phyloP scores from a whole-genome alignment of 2,329 filamentous ascomycete species.

The Aspergillus costaricaensis region DNA sequence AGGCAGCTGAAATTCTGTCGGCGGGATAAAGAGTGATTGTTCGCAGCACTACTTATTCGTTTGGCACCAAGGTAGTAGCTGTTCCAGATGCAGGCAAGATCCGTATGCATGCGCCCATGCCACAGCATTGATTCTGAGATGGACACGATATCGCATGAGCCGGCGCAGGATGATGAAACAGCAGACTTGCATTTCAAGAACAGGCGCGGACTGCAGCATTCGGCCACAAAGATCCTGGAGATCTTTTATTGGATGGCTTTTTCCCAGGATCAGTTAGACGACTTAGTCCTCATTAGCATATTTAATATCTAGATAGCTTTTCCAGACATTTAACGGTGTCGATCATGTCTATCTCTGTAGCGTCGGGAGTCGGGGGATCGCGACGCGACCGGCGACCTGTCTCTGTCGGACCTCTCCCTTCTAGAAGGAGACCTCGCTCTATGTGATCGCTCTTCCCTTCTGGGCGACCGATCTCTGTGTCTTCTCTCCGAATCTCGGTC shows the following conservation, averaged over 20 bases:
- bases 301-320: slow-evolving; percentile 3
- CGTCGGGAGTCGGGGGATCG: slow-evolving; percentile 32
- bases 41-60: slow-evolving; percentile 15
- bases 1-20: slow-evolving; percentile 29
- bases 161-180: background rate
- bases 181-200: background rate
- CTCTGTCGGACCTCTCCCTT: slow-evolving; percentile 31
- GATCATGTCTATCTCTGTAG: slow-evolving; percentile 35
- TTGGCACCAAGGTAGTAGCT: background rate
- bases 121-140: background rate
- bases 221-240: background rate
- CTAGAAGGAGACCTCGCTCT: slow-evolving; percentile 29
- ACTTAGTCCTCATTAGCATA: slow-evolving; percentile 5
- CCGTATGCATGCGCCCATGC: background rate
- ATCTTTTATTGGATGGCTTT: slow-evolving; percentile 1
- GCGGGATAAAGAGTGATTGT: slow-evolving; percentile 5
- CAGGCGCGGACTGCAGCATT: background rate
- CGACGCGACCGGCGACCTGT: slow-evolving; percentile 31
- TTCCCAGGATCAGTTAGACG: background rate
- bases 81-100: background rate
- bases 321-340: slow-evolving; percentile 29
- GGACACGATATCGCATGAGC: background rate
- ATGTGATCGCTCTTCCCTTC: slow-evolving; percentile 25
- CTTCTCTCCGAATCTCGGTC: slow-evolving; percentile 36
- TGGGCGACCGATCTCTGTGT: slow-evolving; percentile 31